Evolutionary conservation across 2,329 filamentous ascomycete genomes (phyloP).

Genomic region (Monosporascus cannonballus): DNA sequence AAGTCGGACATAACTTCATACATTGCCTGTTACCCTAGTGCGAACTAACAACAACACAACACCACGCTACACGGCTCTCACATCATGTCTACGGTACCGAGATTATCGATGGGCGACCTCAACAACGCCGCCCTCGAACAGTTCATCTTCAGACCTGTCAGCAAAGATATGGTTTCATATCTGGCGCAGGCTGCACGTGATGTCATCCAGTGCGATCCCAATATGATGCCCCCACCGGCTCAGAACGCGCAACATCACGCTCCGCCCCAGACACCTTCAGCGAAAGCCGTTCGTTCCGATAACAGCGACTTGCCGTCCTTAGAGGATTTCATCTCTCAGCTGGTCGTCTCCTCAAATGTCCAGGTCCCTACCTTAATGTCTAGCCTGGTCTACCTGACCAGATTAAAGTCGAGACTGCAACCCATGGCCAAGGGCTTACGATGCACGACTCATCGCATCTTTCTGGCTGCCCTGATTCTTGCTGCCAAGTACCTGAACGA

Average conservation of each 20-base stretch:
- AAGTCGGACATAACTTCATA: constrained; percentile 2
- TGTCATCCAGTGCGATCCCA: constrained; percentile 73
- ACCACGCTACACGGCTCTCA: constrained; percentile 18
- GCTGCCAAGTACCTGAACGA: constrained; percentile 98
- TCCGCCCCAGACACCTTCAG: constrained; percentile 44
- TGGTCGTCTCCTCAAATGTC: constrained; percentile 89
- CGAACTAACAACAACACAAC: constrained; percentile 5
- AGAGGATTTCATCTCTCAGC: constrained; percentile 84
- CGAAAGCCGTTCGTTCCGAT: constrained; percentile 36
- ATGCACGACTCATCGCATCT: constrained; percentile 96
- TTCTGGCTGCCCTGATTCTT: constrained; percentile 78
- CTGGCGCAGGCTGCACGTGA: constrained; percentile 67
- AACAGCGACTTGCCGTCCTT: constrained; percentile 65
- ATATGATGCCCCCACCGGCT: constrained; percentile 43
- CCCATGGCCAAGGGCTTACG: constrained; percentile 93
- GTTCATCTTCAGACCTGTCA: constrained; percentile 74
- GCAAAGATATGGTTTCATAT: constrained; percentile 69
- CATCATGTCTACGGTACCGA: constrained; percentile 42
- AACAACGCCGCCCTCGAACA: constrained; percentile 73
- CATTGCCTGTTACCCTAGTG: constrained; percentile 1
- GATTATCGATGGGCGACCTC: constrained; percentile 46
- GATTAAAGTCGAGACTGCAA: constrained; percentile 78
- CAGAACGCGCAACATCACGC: constrained; percentile 36
- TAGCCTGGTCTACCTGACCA: constrained; percentile 84
- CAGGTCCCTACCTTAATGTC: constrained; percentile 98